phyloP scores from a whole-genome alignment of 169 alveolate species.

The Sarcocystis neurona region DNA sequence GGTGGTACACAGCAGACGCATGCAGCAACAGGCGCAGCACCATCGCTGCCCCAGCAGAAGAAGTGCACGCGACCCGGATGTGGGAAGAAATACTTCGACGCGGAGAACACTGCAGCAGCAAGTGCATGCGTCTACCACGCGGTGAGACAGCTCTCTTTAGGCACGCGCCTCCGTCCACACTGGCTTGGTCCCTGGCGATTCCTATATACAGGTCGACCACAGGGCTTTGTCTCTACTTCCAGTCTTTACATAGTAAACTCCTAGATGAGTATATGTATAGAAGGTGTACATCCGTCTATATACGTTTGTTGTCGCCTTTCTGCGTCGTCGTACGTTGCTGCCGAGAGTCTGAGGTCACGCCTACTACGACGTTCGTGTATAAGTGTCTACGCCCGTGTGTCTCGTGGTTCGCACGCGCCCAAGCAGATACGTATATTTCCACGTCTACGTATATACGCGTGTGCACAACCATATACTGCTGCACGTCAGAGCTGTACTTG shows the following conservation, averaged over 20 bases:
- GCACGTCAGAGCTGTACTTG: too few relatives aligned
- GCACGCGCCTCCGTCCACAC: background rate
- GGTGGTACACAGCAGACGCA: too few relatives aligned
- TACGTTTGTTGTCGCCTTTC: background rate
- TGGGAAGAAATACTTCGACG: background rate
- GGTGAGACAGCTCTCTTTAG: background rate
- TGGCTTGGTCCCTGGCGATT: background rate
- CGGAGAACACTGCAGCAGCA: background rate
- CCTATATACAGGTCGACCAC: background rate
- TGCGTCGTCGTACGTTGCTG: background rate
- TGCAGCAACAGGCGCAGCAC: too few relatives aligned
- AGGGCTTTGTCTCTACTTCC: background rate
- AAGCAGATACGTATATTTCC: too few relatives aligned
- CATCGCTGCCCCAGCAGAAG: too few relatives aligned
- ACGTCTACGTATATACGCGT: too few relatives aligned
- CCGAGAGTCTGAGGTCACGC: too few relatives aligned
- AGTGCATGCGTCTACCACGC: slow-evolving; percentile 24
- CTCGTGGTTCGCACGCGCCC: too few relatives aligned
- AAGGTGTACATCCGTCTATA: background rate
- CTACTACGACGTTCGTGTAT: too few relatives aligned
- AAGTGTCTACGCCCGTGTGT: too few relatives aligned
- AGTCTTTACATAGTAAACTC: background rate
- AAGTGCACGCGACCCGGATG: slow-evolving; percentile 36
- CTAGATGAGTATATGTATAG: background rate
- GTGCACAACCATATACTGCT: too few relatives aligned